phyloP scores from a whole-genome alignment of 108 stramenopile genomes.

The Bacterosira constricta region DNA sequence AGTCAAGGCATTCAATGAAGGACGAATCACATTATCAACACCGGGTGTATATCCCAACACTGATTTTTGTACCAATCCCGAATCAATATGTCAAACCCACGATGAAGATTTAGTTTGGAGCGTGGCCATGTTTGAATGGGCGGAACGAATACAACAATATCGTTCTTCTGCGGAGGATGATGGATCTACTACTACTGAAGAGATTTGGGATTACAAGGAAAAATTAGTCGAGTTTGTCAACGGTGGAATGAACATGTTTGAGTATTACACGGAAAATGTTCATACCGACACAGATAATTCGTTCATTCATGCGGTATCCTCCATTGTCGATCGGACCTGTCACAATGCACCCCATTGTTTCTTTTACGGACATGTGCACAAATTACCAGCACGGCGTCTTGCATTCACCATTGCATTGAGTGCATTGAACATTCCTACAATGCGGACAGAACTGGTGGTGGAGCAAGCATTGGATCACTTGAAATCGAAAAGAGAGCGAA shows the following conservation, averaged over 20 bases:
- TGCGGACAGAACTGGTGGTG: slow-evolving; percentile 10
- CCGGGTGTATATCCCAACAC: slow-evolving; percentile 12
- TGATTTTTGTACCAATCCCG: slow-evolving; percentile 12
- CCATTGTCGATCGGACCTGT: slow-evolving; percentile 24
- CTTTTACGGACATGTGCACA: slow-evolving; percentile 4
- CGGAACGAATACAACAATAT: slow-evolving; percentile 33
- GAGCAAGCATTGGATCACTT: slow-evolving; percentile 37
- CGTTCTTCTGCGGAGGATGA: background rate
- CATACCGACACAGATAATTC: background rate
- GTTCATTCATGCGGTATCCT: slow-evolving; percentile 29
- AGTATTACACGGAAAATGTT: background rate
- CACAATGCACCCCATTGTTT: slow-evolving; percentile 13
- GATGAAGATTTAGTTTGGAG: slow-evolving; percentile 40
- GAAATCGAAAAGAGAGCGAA: slow-evolving; percentile 18
- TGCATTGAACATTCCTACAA: slow-evolving; percentile 15
- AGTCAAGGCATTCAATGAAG: slow-evolving; percentile 7
- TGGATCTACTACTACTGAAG: background rate
- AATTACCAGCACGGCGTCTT: slow-evolving; percentile 14
- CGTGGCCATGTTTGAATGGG: slow-evolving; percentile 46
- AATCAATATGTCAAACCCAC: slow-evolving; percentile 13
- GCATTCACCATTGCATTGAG: slow-evolving; percentile 31
- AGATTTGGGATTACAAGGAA: slow-evolving; percentile 32
- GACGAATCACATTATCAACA: slow-evolving; percentile 6
- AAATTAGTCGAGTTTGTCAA: slow-evolving; percentile 38
- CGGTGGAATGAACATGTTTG: slow-evolving; percentile 29